Evolutionary conservation across 78 protist genomes (phyloP).

Genomic region (Protostelium mycophagum): DNA sequence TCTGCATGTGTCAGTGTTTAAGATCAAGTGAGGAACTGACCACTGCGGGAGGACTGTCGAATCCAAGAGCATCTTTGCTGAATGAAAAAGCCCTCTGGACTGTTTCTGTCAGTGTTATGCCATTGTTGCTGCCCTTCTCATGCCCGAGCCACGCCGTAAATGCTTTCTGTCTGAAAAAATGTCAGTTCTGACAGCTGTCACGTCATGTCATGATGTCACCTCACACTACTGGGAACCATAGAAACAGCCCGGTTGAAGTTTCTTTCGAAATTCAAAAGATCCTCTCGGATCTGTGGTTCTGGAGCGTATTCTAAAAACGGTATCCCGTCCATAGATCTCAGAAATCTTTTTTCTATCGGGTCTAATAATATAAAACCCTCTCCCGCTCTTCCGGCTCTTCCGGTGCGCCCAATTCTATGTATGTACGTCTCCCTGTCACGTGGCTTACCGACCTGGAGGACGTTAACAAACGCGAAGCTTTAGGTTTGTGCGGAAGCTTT

Average conservation of each 20-base stretch:
- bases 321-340: neutral
- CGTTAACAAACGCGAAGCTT: neutral
- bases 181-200: neutral
- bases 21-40: neutral
- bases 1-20: neutral
- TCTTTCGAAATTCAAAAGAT: neutral
- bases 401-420: neutral
- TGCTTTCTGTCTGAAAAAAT: too few relatives aligned
- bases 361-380: conserved; percentile 31
- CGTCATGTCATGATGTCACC: neutral
- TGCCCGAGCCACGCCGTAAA: neutral
- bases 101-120: neutral
- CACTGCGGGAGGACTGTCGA: neutral
- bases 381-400: conserved; percentile 16
- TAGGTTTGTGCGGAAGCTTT: neutral
- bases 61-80: neutral
- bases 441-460: conserved; percentile 2
- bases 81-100: neutral
- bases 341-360: conserved; percentile 2
- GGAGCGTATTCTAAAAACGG: neutral
- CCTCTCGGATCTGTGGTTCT: neutral
- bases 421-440: conserved; percentile 50
- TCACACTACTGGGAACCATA: neutral
- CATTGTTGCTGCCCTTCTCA: neutral
- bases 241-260: neutral